A percentile compares a stretch with the other conserved stretches of the same genome.
Evolutionary conservation across 768 basidiomycete genomes (phyloP).

Genomic region (Lactifluus hygrophoroides): DNA sequence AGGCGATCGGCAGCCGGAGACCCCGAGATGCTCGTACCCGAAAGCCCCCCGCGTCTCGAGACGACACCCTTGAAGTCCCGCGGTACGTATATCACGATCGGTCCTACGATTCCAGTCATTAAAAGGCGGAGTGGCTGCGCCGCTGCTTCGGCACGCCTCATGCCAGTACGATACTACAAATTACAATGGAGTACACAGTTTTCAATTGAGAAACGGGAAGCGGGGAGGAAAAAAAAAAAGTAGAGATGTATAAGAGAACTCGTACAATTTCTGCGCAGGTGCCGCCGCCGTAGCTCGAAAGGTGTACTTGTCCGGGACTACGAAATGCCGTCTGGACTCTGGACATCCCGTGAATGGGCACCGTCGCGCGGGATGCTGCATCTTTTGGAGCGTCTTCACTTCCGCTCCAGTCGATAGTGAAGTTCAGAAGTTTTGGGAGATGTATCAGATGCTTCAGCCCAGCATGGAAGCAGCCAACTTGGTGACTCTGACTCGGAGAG

Average conservation of each 20-base stretch:
- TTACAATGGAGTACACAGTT: too few species aligned
- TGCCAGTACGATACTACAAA: background rate
- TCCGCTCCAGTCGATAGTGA: background rate
- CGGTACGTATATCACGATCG: background rate
- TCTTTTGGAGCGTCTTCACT: background rate
- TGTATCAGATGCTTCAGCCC: background rate
- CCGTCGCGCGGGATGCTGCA: background rate
- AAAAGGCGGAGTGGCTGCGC: background rate
- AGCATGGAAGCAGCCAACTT: background rate
- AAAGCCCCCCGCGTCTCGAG: background rate
- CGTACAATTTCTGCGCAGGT: background rate
- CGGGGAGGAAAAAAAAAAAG: background rate
- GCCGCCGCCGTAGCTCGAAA: background rate
- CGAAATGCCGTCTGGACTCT: background rate
- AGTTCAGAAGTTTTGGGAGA: background rate
- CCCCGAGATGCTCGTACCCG: background rate
- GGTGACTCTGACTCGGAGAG: too few species aligned
- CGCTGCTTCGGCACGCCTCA: too few species aligned
- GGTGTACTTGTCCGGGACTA: background rate
- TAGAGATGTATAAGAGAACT: background rate
- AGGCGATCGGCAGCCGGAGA: background rate
- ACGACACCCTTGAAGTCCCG: background rate
- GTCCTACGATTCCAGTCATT: background rate
- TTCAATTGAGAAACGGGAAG: too few species aligned
- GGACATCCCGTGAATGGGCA: background rate